These are phyloP conservation scores for Acer saccharum DNA, from an alignment of 345 rosid genomes.

Conservation along the genomic window DNA sequence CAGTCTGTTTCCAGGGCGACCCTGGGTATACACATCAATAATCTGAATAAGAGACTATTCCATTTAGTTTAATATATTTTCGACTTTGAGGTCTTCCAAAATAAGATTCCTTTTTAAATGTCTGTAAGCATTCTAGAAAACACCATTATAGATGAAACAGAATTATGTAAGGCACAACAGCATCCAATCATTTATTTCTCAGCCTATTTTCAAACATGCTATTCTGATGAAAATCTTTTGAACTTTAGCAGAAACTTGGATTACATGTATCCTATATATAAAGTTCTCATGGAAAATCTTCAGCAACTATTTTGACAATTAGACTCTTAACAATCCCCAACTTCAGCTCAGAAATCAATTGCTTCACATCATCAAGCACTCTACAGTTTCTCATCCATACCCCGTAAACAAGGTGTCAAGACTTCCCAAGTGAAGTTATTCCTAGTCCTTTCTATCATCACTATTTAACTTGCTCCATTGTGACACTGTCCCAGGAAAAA, in stretches of 20 bases:
- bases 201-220: not conserved
- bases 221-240: not conserved
- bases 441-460: too few relatives aligned
- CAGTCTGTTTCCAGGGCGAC: not conserved
- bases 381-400: too few relatives aligned
- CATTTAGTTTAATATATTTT: not conserved
- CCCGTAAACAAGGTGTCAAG: too few relatives aligned
- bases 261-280: not conserved
- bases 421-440: too few relatives aligned
- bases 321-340: too few relatives aligned
- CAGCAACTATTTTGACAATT: too few relatives aligned
- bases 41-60: not conserved
- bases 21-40: not conserved
- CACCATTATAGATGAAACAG: not conserved
- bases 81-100: not conserved
- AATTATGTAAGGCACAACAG: not conserved
- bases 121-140: not conserved
- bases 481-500: too few relatives aligned
- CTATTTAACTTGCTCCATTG: too few relatives aligned
- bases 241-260: not conserved
- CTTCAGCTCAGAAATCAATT: too few relatives aligned
- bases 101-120: not conserved
- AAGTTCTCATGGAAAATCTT: too few relatives aligned
- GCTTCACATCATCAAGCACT: too few relatives aligned
- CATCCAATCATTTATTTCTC: too few relatives aligned